These are phyloP conservation scores for Fusarium subglutinans DNA, from an alignment of 2,329 filamentous ascomycete species.

Conservation along the genomic window DNA sequence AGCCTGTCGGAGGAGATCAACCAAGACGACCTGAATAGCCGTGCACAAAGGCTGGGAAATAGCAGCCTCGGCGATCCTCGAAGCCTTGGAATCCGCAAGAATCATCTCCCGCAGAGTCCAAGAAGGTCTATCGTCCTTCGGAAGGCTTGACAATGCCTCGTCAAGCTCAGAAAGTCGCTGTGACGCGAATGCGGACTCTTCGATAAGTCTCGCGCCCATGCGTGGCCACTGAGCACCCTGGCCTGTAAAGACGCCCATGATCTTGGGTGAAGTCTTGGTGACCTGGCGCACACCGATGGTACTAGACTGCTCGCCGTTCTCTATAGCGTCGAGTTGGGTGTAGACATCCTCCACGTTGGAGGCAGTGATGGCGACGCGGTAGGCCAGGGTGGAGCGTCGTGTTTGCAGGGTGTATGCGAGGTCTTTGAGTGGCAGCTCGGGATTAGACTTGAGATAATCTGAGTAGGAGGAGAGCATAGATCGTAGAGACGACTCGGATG, in stretches of 20 bases:
- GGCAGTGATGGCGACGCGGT: neutral
- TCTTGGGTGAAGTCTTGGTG: neutral
- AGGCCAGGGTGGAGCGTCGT: neutral
- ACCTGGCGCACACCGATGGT: neutral
- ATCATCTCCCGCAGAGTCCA: neutral
- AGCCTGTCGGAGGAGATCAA: constrained; percentile 49
- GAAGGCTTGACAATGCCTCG: neutral
- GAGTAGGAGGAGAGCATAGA: neutral
- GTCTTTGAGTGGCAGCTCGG: fast-evolving
- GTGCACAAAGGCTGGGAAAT: constrained; percentile 54
- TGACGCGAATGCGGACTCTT: neutral
- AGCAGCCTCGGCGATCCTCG: constrained; percentile 27
- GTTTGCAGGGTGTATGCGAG: neutral
- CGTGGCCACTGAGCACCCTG: constrained; percentile 49
- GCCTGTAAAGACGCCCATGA: constrained; percentile 45
- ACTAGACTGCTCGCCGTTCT: neutral
- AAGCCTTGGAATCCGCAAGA: neutral
- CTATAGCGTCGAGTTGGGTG: neutral
- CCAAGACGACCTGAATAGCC: constrained; percentile 54
- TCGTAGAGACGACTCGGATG: neutral
- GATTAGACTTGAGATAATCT: neutral
- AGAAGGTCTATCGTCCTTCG: neutral
- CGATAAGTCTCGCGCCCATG: constrained; percentile 39
- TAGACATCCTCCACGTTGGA: neutral
- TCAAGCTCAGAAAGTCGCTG: neutral